Conservation (phyloP, 495 filamentous ascomycete species). For the Penicillium fimorum region DNA sequence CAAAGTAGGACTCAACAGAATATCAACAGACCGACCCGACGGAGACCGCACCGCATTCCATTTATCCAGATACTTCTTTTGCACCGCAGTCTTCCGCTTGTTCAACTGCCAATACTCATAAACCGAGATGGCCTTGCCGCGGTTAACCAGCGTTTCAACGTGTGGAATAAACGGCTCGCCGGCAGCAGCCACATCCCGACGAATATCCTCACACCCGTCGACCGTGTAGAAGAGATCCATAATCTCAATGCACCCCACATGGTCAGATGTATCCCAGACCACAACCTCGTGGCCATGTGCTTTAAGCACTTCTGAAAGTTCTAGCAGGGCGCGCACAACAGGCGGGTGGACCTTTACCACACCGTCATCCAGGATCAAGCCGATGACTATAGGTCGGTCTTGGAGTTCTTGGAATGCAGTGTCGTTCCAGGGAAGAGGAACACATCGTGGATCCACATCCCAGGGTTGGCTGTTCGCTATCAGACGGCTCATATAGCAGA, state of each 20-base stretch:
- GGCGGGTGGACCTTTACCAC: slow-evolving; percentile 51
- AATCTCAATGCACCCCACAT: slow-evolving; percentile 44
- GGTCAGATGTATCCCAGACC: slow-evolving; percentile 44
- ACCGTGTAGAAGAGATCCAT: slow-evolving; percentile 54
- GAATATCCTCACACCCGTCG: slow-evolving; percentile 56
- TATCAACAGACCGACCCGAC: slow-evolving; percentile 56
- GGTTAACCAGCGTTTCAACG: slow-evolving; percentile 45
- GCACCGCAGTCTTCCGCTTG: slow-evolving; percentile 47
- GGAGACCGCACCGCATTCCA: slow-evolving; percentile 51
- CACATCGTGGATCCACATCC: slow-evolving; percentile 47
- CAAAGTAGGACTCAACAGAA: slow-evolving; percentile 57
- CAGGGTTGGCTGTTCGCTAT: slow-evolving; percentile 42
- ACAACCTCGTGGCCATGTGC: slow-evolving; percentile 49
- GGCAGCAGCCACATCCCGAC: slow-evolving; percentile 42
- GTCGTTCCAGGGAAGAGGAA: slow-evolving; percentile 48
- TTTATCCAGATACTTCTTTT: slow-evolving; percentile 56
- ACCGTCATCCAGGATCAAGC: slow-evolving; percentile 50
- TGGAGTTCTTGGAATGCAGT: slow-evolving; percentile 40
- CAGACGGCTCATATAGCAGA: slow-evolving; percentile 40
- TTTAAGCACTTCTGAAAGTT: slow-evolving; percentile 36
- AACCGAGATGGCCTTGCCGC: slow-evolving; percentile 50
- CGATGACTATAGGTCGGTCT: slow-evolving; percentile 43
- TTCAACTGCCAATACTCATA: slow-evolving; percentile 58
- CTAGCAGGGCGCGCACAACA: slow-evolving; percentile 41
- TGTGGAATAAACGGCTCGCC: slow-evolving; percentile 57